Base-by-base conservation (phyloP, 2,329 filamentous ascomycete species). In the Xylaria sp. region DNA sequence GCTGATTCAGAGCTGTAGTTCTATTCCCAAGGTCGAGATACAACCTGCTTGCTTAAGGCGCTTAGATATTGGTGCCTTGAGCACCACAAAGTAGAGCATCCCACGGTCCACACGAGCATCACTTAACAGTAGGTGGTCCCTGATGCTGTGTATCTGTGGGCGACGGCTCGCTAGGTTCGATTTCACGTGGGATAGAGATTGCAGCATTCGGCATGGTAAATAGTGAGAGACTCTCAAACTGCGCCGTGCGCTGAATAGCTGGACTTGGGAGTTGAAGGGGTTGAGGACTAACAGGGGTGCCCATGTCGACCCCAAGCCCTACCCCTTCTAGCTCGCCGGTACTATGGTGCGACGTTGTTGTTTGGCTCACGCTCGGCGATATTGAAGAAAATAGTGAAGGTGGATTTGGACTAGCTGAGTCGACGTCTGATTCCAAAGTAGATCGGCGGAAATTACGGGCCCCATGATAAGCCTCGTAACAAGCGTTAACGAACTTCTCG, bases 401-500 rank as follows among this genome's bases (percentile, higher is more conserved):
- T 13, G n/a, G 32, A 40, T 50, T 48, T 16, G 59, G n/a, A 18
- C 63, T 55, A 29, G 23, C 42, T 6, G 58, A 42, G 21, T 66
- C 59, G 27, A 23, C 42, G 5, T 69, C 66, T 18, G 58, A 62
- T 10, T n/a, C 47, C n/a, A 55, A 9, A 18, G 63, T 55, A 35
- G 51, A 12, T 51, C 59, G 63, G 10, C 42, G 57, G 18, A 40
- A 16, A n/a, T 60, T 35, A 51, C 6, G 8, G n/a, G 27, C 35
- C 2, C 21, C 69, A 6, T 67, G 63, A n/a, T 75, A 71, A 4
- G 72, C 72, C 37, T 75, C 66, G 6, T 68, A 70, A 59, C 74
- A 75, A 2, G 71, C 71, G 64, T 62, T 72, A 59, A 75, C 58
- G 60, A 75, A 75, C 23, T 65, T 65, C 40, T 72, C 70, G n/a